These are phyloP conservation scores for Ceratobasidium sp. DNA, from an alignment of 1,284 basidiomycete genomes.

Conservation along the genomic window DNA sequence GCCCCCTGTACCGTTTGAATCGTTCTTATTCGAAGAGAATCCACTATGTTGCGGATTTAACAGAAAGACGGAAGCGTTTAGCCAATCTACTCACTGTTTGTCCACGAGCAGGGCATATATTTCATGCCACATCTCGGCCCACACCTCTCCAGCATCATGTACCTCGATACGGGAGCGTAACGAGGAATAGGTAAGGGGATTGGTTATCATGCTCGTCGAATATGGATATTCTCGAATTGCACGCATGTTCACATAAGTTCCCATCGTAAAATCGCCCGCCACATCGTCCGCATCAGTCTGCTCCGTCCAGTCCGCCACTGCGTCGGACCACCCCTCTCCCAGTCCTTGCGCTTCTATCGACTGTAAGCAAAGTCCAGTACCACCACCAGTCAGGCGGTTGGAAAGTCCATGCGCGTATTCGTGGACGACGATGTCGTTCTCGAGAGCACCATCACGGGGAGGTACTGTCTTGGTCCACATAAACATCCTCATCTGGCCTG, in stretches of 20 bases:
- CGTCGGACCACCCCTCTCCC: conserved; percentile 43
- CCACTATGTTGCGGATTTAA: conserved; percentile 12
- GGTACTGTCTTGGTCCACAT: conserved; percentile 38
- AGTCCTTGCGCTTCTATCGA: conserved; percentile 40
- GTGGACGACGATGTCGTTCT: conserved; percentile 41
- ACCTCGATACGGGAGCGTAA: conserved; percentile 20
- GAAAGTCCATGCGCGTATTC: conserved; percentile 39
- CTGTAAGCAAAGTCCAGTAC: conserved; percentile 30
- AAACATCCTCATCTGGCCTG: conserved; percentile 42
- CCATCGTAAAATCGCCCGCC: conserved; percentile 36
- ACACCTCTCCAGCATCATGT: conserved; percentile 40
- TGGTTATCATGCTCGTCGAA: conserved; percentile 40
- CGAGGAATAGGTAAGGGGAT: conserved; percentile 35
- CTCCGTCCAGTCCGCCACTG: conserved; percentile 36
- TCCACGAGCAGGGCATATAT: conserved; percentile 33
- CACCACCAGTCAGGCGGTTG: conserved; percentile 37
- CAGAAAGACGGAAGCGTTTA: not conserved
- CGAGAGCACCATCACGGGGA: conserved; percentile 39
- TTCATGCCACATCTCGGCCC: conserved; percentile 41
- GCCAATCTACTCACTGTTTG: conserved; percentile 19
- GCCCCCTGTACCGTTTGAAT: not conserved
- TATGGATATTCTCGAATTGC: conserved; percentile 38
- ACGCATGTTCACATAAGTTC: conserved; percentile 6
- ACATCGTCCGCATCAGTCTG: conserved; percentile 25
- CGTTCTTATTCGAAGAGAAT: conserved; percentile 14